Evolutionary conservation across 805 yeast species (phyloP), one percentile per base, ranked within the genome.

Genomic region (Yamadazyma laniorum): DNA sequence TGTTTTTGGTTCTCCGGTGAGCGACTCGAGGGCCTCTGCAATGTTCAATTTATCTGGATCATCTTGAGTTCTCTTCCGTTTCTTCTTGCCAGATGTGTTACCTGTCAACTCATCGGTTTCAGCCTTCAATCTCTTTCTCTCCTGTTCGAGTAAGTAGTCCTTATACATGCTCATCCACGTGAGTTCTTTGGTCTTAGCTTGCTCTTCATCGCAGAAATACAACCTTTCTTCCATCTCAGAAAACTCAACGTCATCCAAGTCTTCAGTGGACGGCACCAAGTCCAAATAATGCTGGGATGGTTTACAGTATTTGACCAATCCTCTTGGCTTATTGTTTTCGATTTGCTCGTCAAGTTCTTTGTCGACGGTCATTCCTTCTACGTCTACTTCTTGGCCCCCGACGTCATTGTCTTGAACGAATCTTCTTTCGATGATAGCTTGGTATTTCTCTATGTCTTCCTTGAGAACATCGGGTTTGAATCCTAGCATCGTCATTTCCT

Each of bases 51-150:
- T 61, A 23, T 51, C 48, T 19, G 53, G 59, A 37, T 54, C 51
- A 28, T 55, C 31, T 23, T 15, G 19, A 4, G 21, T 17, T 9
- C 9, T 31, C 17, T 23, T 41, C 17, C 42, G 47, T 37, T 79
- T 72, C 61, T 76, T 77, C 51, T 77, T 72, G 3, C 67, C 70
- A 1, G 70, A 62, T 3, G 72, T 65, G 44, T 84, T 85, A 4
- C 98, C 99, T 0, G 91, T 83, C 21, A 86, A 75, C 42, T 76
- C 79, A 62, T 93, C 98, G 0, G 95, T 93, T 56, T 89, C 95
- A 36, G 75, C 74, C 56, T 90, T 87, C 43, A 91, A 68, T 45
- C 90, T 68, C 54, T 87, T 89, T 49, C 79, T 77, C 51, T 91
- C 97, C 60, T 88, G 95, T 33, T 84, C 93, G 6, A 87, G 57